Base-by-base conservation (phyloP, 2,329 filamentous ascomycete species). In the Pyrenophora teres region DNA sequence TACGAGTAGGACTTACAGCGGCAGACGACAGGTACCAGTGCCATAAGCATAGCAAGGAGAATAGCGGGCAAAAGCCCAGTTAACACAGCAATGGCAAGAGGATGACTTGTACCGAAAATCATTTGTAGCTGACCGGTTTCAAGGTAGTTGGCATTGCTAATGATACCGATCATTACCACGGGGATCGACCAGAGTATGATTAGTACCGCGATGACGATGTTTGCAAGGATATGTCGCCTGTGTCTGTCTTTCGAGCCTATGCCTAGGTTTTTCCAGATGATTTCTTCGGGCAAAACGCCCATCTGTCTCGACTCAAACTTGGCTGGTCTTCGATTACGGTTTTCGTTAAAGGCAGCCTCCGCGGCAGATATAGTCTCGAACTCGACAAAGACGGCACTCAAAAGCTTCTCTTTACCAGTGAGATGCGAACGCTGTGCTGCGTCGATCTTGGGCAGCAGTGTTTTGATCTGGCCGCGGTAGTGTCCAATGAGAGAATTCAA, bases 361-460 rank as follows among this genome's bases (percentile, higher is more conserved):
- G 94, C 94, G 49, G 89, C 87, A 49, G 86, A 83, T 72, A 97
- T 92, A 3, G 81, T 85, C 52, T 84, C 81, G 67, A 97, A 99
- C 68, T 96, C 90, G 55, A 97, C 84, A 67, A 99, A 97, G 4
- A 94, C 89, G 13, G 89, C 87, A 0, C 87, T 84, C 6, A 90
- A 78, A 43, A 87, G 83, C 45, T 86, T 82, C 38, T 82, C 84
- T 33, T 89, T 81, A 42, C 88, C 87, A 10, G 81, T 78, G 43
- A 81, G 83, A 68, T 90, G 89, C 48, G 81, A 79, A 43, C 79
- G 80, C 71, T 94, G 90, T 33, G 86, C 81, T 19, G 81, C 76
- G 37, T 87, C 81, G 32, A 90, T 87, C 55, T 87, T 82, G 3
- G 89, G 88, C 36, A 87, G 84, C 25, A 95, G 80, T 37, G 87